Base-by-base conservation (phyloP, 805 yeast genomes). In the Barnettozyma vustinii region DNA sequence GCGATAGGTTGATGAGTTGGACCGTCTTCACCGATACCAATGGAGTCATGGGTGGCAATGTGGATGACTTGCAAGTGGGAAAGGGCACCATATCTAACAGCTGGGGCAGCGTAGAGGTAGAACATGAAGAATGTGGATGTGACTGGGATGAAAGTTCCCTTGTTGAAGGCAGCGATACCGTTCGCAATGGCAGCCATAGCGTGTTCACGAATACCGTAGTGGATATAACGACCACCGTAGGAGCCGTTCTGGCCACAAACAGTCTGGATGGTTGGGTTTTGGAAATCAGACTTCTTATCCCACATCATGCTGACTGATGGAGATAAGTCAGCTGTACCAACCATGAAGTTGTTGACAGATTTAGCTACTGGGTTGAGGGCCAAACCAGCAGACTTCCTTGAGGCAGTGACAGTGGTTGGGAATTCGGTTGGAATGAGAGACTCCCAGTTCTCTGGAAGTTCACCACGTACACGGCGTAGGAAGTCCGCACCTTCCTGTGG, bases 1-100 rank as follows among this genome's bases (percentile, higher is more conserved):
- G 73, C 80, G 52, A 76, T 74, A 48, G 81, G 81, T 64, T 76
- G 81, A 55, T 76, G 81, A 41, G 81, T 76, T 37, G 81, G 81
- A 40, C 81, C 81, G 54, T 76, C 81, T 66, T 76, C 81, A 56
- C 81, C 81, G 21, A 72, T 71, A 57, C 81, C 81, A 53, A 77
- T 76, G 23, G 81, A 76, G 63, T 77, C 81, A 65, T 76, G 81
- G 40, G 81, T 77, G 36, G 78, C 81, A 37, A 76, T 75, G 68
- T 76, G 74, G 62, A 77, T 71, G 40, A 69, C 71, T 48, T 71
- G 71, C 57, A 68, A 68, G 44, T 73, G 67, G 19, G 74, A 69
- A 23, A 76, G 66, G 27, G 80, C 79, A 20, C 78, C 70, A 47
- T 75, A 66, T 49, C 81, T 64, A 30, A 76, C 71, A 42, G 79